Conservation (phyloP, 2,329 filamentous ascomycete genomes). For the Alternaria rosae region DNA sequence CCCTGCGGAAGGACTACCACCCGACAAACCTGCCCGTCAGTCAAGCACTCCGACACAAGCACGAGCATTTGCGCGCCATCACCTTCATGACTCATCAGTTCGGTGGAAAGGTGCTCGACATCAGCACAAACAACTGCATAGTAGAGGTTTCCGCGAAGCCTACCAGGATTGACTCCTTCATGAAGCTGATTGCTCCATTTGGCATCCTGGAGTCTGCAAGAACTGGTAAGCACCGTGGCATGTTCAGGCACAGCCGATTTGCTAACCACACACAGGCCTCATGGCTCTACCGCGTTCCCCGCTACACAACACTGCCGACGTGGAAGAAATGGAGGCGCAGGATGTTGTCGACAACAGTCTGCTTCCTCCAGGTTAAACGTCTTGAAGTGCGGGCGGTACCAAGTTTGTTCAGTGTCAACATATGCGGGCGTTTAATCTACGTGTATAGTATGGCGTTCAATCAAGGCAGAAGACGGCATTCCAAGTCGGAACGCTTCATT, state of each 20-base stretch:
- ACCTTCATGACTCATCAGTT: conserved; percentile 98
- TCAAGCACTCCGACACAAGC: conserved; percentile 93
- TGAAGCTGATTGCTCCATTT: conserved; percentile 93
- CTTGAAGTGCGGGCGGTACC: background rate
- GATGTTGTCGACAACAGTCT: conserved; percentile 95
- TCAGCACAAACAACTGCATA: conserved; percentile 98
- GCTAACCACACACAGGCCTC: conserved; percentile 62
- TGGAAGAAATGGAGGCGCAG: conserved; percentile 84
- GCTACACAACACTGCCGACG: conserved; percentile 75
- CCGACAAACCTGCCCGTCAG: conserved; percentile 84
- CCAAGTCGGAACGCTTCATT: background rate
- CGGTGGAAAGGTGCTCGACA: conserved; percentile 95
- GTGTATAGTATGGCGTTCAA: conserved; percentile 17
- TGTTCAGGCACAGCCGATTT: background rate
- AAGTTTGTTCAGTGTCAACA: conserved; percentile 4
- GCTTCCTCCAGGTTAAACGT: conserved; percentile 81
- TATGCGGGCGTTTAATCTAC: conserved; percentile 7
- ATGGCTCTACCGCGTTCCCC: conserved; percentile 97
- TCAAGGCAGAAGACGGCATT: background rate
- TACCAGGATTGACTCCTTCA: conserved; percentile 91
- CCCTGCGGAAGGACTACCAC: conserved; percentile 75
- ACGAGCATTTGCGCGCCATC: conserved; percentile 95
- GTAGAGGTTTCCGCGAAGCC: conserved; percentile 97
- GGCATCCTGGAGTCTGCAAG: conserved; percentile 95
- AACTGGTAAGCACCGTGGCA: conserved; percentile 65